Conservation (phyloP, 805 yeast species). For the Sugiyamaella floridensis region DNA sequence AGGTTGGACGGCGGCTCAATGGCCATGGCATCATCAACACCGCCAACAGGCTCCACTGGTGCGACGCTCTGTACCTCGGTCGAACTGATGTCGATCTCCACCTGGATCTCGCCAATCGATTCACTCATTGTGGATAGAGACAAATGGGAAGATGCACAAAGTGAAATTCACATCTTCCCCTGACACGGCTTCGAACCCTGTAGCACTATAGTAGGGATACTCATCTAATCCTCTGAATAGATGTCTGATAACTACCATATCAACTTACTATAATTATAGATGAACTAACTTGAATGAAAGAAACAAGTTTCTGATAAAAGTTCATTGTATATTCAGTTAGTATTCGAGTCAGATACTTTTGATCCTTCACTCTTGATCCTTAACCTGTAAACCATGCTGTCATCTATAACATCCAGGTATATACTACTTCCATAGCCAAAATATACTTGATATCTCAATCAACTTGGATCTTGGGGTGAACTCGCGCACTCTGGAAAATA, state of each 20-base stretch:
- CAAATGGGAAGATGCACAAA: too few species aligned
- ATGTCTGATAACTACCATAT: background rate
- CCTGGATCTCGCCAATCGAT: background rate
- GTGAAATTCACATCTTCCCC: background rate
- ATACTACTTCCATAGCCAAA: too few species aligned
- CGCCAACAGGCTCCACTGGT: background rate
- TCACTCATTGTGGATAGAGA: background rate
- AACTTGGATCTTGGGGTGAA: constrained; percentile 33
- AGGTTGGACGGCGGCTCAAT: constrained; percentile 4
- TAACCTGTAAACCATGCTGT: too few species aligned
- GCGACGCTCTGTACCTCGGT: background rate
- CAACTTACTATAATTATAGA: too few species aligned
- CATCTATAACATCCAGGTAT: too few species aligned
- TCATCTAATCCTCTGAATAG: too few species aligned
- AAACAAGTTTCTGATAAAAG: too few species aligned
- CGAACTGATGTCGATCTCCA: background rate
- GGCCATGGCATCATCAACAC: constrained; percentile 4
- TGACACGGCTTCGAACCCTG: background rate
- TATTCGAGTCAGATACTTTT: too few species aligned
- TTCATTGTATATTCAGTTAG: too few species aligned
- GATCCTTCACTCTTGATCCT: too few species aligned
- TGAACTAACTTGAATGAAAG: too few species aligned
- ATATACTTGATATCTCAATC: background rate
- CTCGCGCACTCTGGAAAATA: constrained; percentile 61
- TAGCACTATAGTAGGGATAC: too few species aligned